phyloP scores from a whole-genome alignment of 2,329 filamentous ascomycete genomes.

The Pestalotiopsis sp. region DNA sequence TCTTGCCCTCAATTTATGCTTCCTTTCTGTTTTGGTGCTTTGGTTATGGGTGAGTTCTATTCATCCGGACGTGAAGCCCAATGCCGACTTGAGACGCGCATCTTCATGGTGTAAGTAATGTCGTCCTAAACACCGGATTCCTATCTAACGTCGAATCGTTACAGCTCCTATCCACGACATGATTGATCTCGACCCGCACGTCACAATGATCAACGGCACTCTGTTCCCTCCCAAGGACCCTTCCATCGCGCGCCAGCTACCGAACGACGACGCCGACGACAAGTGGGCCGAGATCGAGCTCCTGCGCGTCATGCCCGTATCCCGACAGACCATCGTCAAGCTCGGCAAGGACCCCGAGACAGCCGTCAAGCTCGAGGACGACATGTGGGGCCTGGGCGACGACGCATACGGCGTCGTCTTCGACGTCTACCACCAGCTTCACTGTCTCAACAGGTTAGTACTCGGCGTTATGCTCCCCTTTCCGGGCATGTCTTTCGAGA shows the following conservation, averaged over 20 bases:
- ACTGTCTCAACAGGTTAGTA: constrained; percentile 19
- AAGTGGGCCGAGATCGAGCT: constrained; percentile 16
- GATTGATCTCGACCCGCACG: constrained; percentile 7
- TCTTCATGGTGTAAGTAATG: constrained; percentile 7
- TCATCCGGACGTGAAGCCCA: neutral
- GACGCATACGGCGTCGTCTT: constrained; percentile 33
- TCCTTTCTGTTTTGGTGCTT: neutral
- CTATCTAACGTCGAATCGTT: too few species aligned
- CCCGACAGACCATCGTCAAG: constrained; percentile 24
- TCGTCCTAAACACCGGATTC: neutral
- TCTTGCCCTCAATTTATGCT: neutral
- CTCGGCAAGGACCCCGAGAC: constrained; percentile 34
- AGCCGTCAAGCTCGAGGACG: constrained; percentile 29
- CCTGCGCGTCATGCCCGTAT: constrained; percentile 13
- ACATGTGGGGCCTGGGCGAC: constrained; percentile 33
- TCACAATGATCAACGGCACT: constrained; percentile 15
- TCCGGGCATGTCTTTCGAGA: too few species aligned
- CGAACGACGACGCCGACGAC: constrained; percentile 15
- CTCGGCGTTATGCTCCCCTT: too few species aligned
- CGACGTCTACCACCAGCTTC: constrained; percentile 25
- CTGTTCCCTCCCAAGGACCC: constrained; percentile 13
- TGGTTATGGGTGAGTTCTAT: neutral
- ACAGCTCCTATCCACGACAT: constrained; percentile 15
- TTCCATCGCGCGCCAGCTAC: constrained; percentile 15
- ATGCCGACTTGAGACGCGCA: neutral